Conservation (phyloP, 768 basidiomycete species). For the Paxillus rubicundulus region DNA sequence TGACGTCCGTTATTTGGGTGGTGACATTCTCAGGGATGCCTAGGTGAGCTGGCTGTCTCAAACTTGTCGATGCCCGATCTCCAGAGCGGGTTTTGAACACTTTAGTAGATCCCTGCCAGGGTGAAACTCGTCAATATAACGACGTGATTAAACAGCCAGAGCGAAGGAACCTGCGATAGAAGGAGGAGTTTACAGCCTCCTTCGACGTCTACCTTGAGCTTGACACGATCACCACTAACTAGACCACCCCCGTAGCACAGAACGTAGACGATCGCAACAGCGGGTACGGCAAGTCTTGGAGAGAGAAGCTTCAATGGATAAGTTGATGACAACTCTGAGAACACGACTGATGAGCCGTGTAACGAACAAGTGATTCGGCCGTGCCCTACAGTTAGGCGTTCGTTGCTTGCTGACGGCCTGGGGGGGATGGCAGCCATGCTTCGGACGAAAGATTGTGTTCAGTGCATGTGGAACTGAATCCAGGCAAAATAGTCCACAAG, state of each 20-base stretch:
- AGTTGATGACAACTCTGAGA: constrained; percentile 71
- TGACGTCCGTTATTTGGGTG: constrained; percentile 60
- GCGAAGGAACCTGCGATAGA: constrained; percentile 68
- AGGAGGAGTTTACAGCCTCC: constrained; percentile 60
- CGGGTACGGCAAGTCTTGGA: constrained; percentile 49
- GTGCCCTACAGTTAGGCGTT: constrained; percentile 37
- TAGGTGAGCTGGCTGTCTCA: constrained; percentile 10
- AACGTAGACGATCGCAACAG: constrained; percentile 71
- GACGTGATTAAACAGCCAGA: constrained; percentile 18
- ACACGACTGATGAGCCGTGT: constrained; percentile 56
- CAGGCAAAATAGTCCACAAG: background rate
- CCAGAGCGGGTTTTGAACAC: constrained; percentile 81
- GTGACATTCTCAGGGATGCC: constrained; percentile 36
- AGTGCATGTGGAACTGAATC: background rate
- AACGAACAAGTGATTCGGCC: constrained; percentile 56
- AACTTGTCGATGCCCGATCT: constrained; percentile 49
- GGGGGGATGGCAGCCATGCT: background rate
- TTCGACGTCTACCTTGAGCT: constrained; percentile 60
- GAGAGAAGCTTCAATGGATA: constrained; percentile 91
- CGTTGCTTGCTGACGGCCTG: background rate
- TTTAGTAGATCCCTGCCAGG: constrained; percentile 81
- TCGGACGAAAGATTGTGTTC: background rate
- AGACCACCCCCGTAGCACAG: constrained; percentile 91
- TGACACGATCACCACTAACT: constrained; percentile 78
- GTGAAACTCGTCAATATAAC: constrained; percentile 1